Evolutionary conservation across 2,329 filamentous ascomycete genomes (phyloP).

Genomic region (Venturiaceae sp.): DNA sequence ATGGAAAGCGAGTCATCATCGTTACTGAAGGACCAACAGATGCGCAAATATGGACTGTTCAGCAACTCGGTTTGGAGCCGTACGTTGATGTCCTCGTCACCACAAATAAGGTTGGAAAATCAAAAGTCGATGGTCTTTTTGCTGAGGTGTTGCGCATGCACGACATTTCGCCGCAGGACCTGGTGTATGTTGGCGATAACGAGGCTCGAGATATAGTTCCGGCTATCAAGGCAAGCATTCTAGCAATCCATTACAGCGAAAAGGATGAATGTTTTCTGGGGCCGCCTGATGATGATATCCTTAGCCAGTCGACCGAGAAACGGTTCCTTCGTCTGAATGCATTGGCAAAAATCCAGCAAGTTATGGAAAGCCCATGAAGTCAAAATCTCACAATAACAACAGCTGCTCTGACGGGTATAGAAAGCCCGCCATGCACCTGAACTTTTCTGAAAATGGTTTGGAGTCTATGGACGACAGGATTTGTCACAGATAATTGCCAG

Average conservation of each 20-base stretch:
- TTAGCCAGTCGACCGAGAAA: too few species aligned
- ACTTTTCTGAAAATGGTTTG: too few species aligned
- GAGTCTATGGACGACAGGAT: too few species aligned
- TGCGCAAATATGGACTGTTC: slow-evolving; percentile 34
- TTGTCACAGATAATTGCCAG: too few species aligned
- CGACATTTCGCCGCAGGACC: slow-evolving; percentile 3
- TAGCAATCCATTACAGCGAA: neutral
- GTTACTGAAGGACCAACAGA: slow-evolving; percentile 40
- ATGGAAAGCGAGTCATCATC: slow-evolving; percentile 31
- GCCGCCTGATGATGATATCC: too few species aligned
- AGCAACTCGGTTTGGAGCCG: slow-evolving; percentile 19
- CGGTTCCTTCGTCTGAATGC: too few species aligned
- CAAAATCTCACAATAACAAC: too few species aligned
- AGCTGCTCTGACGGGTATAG: too few species aligned
- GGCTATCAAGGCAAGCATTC: neutral
- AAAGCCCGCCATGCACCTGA: too few species aligned
- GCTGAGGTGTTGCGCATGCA: slow-evolving; percentile 6
- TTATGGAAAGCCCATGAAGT: too few species aligned
- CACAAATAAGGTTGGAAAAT: slow-evolving; percentile 20
- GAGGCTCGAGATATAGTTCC: slow-evolving; percentile 12
- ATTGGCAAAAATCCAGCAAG: too few species aligned
- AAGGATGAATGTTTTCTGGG: neutral
- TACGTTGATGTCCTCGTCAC: slow-evolving; percentile 23
- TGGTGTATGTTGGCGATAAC: slow-evolving; percentile 13
- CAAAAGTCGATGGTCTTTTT: slow-evolving; percentile 25